phyloP scores from a whole-genome alignment of 2,329 filamentous ascomycete species.

The Monascus ruber region DNA sequence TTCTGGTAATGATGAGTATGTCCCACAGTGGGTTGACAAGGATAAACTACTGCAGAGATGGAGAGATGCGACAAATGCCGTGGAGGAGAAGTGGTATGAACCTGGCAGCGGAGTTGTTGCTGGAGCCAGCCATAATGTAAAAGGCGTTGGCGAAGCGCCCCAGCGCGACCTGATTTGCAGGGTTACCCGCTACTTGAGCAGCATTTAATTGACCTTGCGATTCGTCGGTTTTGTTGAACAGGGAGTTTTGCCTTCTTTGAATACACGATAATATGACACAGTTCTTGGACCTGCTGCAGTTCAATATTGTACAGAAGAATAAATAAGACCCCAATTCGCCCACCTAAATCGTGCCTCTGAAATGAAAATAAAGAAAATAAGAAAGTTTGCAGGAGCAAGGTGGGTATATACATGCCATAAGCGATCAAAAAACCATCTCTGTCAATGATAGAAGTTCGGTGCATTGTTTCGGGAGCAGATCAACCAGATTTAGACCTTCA shows the following conservation, averaged over 20 bases:
- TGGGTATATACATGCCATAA: slow-evolving; percentile 3
- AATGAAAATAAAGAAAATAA: slow-evolving; percentile 5
- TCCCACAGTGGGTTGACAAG: slow-evolving; percentile 35
- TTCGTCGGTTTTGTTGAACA: no score
- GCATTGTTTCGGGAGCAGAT: not conserved
- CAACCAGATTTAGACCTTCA: slow-evolving; percentile 50
- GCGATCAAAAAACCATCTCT: not conserved
- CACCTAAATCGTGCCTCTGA: not conserved
- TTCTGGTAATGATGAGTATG: slow-evolving; percentile 37
- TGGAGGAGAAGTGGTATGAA: slow-evolving; percentile 34
- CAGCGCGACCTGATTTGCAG: slow-evolving; percentile 21
- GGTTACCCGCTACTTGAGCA: slow-evolving; percentile 22
- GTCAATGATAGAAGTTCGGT: not conserved
- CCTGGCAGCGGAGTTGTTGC: slow-evolving; percentile 39
- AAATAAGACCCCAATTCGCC: no score
- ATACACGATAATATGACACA: no score
- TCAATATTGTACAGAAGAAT: not conserved
- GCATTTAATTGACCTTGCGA: slow-evolving; percentile 9
- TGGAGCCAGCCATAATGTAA: slow-evolving; percentile 39
- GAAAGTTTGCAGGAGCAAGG: slow-evolving; percentile 1
- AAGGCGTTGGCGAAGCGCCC: slow-evolving; percentile 38
- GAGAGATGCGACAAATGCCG: slow-evolving; percentile 29
- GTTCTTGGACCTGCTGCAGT: no score
- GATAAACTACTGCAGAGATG: slow-evolving; percentile 31
- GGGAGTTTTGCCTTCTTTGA: no score